Conservation (phyloP, 768 basidiomycete genomes). For the Amanita jacksonii region DNA sequence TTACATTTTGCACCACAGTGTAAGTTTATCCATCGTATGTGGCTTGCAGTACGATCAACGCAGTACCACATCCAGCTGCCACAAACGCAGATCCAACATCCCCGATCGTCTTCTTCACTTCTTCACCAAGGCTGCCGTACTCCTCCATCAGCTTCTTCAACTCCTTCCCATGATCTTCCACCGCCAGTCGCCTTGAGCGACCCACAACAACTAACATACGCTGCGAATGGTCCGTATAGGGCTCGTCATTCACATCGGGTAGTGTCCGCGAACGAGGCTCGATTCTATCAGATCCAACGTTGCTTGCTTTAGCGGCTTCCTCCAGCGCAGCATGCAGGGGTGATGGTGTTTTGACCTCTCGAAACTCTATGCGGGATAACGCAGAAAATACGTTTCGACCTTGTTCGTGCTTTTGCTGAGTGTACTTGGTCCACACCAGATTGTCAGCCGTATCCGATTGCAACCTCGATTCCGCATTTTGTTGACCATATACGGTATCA, state of each 20-base stretch:
- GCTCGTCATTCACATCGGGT: neutral
- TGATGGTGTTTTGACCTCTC: conserved; percentile 38
- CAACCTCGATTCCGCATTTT: conserved; percentile 53
- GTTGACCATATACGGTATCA: conserved; percentile 64
- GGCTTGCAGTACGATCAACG: conserved; percentile 64
- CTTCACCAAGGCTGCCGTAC: conserved; percentile 43
- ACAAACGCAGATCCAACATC: conserved; percentile 77
- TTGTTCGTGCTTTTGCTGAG: conserved; percentile 3
- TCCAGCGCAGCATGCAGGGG: conserved; percentile 53
- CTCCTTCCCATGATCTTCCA: conserved; percentile 66
- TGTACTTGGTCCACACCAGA: conserved; percentile 49
- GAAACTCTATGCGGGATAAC: conserved; percentile 55
- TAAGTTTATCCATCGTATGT: conserved; percentile 12
- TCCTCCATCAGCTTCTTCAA: conserved; percentile 52
- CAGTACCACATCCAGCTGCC: conserved; percentile 44
- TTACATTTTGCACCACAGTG: neutral
- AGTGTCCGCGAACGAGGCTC: conserved; percentile 7
- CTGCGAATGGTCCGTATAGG: neutral
- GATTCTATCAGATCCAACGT: neutral
- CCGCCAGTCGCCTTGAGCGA: conserved; percentile 63
- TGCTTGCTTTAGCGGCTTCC: conserved; percentile 23
- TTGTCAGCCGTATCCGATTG: conserved; percentile 83
- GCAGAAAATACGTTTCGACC: conserved; percentile 17
- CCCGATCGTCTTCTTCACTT: conserved; percentile 77
- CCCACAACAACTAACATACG: conserved; percentile 61